A percentile compares a stretch with the other conserved stretches of the same genome.
phyloP scores from a whole-genome alignment of 2,329 filamentous ascomycete species.

The Clarireedia sp. region DNA sequence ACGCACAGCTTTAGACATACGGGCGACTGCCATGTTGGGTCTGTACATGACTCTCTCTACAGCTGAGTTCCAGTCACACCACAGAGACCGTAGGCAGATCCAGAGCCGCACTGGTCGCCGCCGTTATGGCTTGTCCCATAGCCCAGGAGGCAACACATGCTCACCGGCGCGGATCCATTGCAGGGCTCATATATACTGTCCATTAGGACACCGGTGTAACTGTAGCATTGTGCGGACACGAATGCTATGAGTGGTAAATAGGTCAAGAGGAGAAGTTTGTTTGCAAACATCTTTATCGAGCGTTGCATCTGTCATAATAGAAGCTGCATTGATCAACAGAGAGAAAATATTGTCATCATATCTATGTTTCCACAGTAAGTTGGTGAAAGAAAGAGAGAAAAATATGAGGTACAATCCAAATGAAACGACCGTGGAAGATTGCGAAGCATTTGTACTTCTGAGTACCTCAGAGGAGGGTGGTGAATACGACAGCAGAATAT shows the following conservation, averaged over 20 bases:
- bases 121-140: not conserved
- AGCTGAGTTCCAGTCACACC: slow-evolving; percentile 5
- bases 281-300: no score
- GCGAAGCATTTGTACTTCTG: no score
- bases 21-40: slow-evolving; percentile 7
- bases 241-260: not conserved
- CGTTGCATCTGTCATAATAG: no score
- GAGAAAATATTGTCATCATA: no score
- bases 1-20: slow-evolving; percentile 1
- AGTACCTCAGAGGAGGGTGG: no score
- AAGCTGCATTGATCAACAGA: no score
- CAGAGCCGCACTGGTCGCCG: slow-evolving; percentile 4
- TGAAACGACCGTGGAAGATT: no score
- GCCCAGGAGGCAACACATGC: slow-evolving; percentile 7
- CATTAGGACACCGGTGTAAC: not conserved
- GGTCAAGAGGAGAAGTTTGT: no score
- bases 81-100: slow-evolving; percentile 7
- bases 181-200: not conserved
- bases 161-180: slow-evolving; percentile 3
- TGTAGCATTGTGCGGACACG: slow-evolving; percentile 2
- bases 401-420: no score
- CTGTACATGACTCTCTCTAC: slow-evolving; percentile 9
- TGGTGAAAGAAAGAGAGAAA: no score
- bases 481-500: no score
- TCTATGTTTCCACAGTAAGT: no score